Base-by-base conservation (phyloP, 371 early-diverging fungal species). In the Ecytonucleospora hepatopenaei region DNA sequence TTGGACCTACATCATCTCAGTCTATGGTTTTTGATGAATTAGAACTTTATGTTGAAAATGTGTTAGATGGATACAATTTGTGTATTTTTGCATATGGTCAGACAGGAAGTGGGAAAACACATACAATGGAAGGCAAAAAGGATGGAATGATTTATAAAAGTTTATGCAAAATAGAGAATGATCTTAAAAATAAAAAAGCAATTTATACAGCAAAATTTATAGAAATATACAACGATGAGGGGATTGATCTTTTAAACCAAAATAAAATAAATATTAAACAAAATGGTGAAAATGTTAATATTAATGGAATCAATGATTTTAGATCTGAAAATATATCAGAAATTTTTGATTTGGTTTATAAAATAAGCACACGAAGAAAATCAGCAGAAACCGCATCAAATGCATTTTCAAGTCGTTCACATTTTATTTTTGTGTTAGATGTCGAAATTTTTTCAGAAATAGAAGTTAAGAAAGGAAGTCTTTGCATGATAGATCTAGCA, bases 41-140 rank as follows among this genome's bases (percentile, higher is more conserved):
- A 8, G 86, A 88, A 27, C 90, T 89, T 75, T 80, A 94, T 19
- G 88, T 96, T 1, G 91, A 92, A 74, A 88, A 90, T 0, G 92
- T 92, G 0, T 71, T 92, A 48, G 94, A 95, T 75, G 97, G 97
- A 1, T 96, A 90, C 74, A 90, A 90, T 51, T 91, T 93, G 1
- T 93, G 94, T 77, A 90, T 97, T 51, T 94, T 96, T 82, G 96
- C 96, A 5, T 97, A 97, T 78, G 98, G 99, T 0, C 95, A 95
- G 81, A 97, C 98, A 1, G 96, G 96, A 0, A 87, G 88, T 72
- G 99, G 99, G 49, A 98, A 97, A 73, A 85, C 85, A 15, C 85
- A 84, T 68, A 85, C 87, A 21, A 85, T 86, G 85, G 83, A 82
- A 67, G 85, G 85, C 0, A 80, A 82, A 8, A 77, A 85, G 61